Evolutionary conservation across 1,284 basidiomycete genomes (phyloP), one percentile per base, ranked within the genome.

Genomic region (Malassezia vespertilionis): DNA sequence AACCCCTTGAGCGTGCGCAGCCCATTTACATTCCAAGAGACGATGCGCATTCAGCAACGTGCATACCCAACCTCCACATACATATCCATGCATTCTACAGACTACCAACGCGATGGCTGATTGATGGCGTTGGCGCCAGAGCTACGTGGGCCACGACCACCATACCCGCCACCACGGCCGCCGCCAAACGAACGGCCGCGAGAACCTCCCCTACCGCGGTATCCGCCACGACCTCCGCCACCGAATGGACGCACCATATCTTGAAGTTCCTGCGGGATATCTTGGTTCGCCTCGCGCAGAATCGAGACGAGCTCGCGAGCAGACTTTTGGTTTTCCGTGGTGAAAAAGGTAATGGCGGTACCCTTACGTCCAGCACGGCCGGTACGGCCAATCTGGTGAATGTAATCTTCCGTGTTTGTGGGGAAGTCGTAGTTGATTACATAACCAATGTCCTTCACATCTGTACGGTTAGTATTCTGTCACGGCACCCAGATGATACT

Each of bases 371-470:
- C 77, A 24, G 76, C 77, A 71, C 85, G 84, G 58, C 77, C 77
- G 28, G 58, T 47, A 72, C 87, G 84, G 52, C 86, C 87, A 61
- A 90, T 90, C 57, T 88, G 85, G 72, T 90, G 86, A 46, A 89
- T 85, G 71, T 88, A 88, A 73, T 90, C 86, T 75, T 90, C 87
- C 61, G 85, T 88, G 70, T 89, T 89, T 75, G 90, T 93, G 4
- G 90, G 87, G 78, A 93, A 95, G 72, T 93, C 89, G 73, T 87
- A 91, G 76, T 89, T 89, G 30, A 69, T 61, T 53, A 63, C 57
- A 74, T 86, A 89, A 56, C 84, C 82, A 61, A 90, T 86, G 75
- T 90, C 86, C 81, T 90, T 90, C 72, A 89, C 86, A 76, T 89
- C 86, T 89, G 28, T 35, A 37, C 10, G 28, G 45, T 38, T 39